Evolutionary conservation across 129 eudicot genomes (phyloP), one percentile per base, ranked within the genome.

Genomic region (Artemisia argyi): DNA sequence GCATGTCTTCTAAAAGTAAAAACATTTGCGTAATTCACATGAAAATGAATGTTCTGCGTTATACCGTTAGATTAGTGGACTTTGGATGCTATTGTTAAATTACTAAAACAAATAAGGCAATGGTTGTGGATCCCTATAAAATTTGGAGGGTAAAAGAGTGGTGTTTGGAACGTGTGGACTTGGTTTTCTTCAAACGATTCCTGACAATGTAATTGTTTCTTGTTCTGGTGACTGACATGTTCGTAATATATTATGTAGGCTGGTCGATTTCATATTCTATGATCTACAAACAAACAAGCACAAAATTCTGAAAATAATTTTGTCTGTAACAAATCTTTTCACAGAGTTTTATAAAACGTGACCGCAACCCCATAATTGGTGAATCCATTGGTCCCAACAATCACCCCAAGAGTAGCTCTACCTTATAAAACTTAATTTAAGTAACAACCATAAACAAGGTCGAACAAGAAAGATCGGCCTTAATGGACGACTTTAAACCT

Each of bases 151-250:
- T 32, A 71, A 56, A 17, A 15, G 65, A 3, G 19, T 18, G 35
- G 7, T 32, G 62, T 30, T 56, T 50, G n/a, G 60, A 58, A 55
- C 73, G 68, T 76, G 68, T 76, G 80, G 48, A 17, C 26, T 46
- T 78, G 73, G 77, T 71, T 78, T 78, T 78, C 61, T 78, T 78
- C 72, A 78, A 78, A 78, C 13, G 77, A 78, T 78, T 78, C 73
- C 82, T 63, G 82, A 78, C 76, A 68, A 15, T 61, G 49, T 67
- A 76, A 57, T 76, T 76, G 61, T 47, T 24, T 64, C 55, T 52
- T 74, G 30, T 57, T 42, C 11, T 16, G 44, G 44, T 66, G 64
- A 7, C 68, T 56, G 79, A 65, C 75, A 69, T 51, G 66, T 65
- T 66, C 4, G 42, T 51, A 24, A 42, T 54, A 24, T 65, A 20